phyloP scores from a whole-genome alignment of 2,329 filamentous ascomycete genomes.

The Metarhizium brunneum region DNA sequence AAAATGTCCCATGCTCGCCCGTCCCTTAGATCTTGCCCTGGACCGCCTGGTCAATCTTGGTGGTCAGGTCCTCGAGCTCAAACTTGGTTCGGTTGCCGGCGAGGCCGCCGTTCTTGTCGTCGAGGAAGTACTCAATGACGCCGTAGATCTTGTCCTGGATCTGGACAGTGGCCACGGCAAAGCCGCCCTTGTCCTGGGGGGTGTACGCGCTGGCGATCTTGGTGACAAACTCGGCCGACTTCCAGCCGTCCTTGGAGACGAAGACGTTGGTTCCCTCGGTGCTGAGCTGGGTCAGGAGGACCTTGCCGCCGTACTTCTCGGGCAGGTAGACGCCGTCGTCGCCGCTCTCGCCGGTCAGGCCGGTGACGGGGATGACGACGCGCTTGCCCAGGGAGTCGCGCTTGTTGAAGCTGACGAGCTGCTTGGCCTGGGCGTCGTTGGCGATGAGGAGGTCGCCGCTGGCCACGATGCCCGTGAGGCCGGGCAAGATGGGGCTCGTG shows the following conservation, averaged over 20 bases:
- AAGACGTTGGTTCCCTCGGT: conserved; percentile 24
- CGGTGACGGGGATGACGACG: not conserved
- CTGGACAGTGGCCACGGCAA: conserved; percentile 6
- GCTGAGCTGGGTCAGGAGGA: conserved; percentile 24
- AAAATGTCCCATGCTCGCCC: too few species aligned
- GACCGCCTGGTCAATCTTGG: not conserved
- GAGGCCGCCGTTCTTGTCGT: not conserved
- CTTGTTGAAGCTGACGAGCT: conserved; percentile 26
- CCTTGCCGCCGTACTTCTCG: conserved; percentile 20
- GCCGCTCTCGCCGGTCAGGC: not conserved
- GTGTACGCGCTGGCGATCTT: conserved; percentile 13
- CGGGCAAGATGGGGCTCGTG: not conserved
- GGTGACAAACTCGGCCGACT: conserved; percentile 16
- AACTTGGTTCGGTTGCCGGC: not conserved
- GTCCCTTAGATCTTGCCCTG: not conserved
- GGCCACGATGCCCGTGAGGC: conserved; percentile 2
- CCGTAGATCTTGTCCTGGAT: conserved; percentile 1
- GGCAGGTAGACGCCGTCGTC: conserved; percentile 24
- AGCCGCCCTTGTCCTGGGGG: conserved; percentile 4
- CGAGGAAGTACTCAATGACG: not conserved
- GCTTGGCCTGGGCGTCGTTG: conserved; percentile 20
- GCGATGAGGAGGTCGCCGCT: conserved; percentile 18
- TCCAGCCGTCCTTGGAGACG: conserved; percentile 25
- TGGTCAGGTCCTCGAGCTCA: not conserved
- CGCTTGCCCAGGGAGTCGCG: not conserved